These are phyloP conservation scores for Hyaloscypha variabilis DNA, from an alignment of 495 filamentous ascomycete genomes.

Conservation along the genomic window DNA sequence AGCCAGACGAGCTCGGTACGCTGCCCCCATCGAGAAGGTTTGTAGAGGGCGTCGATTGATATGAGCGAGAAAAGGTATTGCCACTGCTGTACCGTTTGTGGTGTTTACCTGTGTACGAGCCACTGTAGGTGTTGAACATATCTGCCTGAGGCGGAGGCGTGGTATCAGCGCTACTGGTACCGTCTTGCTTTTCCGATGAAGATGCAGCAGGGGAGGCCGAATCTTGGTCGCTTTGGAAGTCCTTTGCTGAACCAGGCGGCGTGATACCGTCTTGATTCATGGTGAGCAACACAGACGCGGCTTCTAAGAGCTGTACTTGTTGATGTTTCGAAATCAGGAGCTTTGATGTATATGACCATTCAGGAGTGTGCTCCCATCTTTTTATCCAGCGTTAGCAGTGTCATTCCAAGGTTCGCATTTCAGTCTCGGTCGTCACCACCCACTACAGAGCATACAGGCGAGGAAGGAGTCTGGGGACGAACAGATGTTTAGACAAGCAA, in stretches of 20 bases:
- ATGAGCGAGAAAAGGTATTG: slow-evolving; percentile 78
- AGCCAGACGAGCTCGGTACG: slow-evolving; percentile 46
- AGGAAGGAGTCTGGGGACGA: slow-evolving; percentile 68
- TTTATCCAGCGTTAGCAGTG: slow-evolving; percentile 43
- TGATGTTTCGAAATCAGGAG: slow-evolving; percentile 99
- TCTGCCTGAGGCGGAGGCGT: slow-evolving; percentile 68
- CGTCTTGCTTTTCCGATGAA: slow-evolving; percentile 74
- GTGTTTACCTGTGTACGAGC: slow-evolving; percentile 47
- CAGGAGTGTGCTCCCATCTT: slow-evolving; percentile 99
- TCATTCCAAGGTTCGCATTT: slow-evolving; percentile 16
- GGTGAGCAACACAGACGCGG: slow-evolving; percentile 87
- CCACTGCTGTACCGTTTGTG: slow-evolving; percentile 67
- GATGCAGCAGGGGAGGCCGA: slow-evolving; percentile 79
- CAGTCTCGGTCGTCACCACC: too few species aligned
- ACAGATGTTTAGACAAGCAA: slow-evolving; percentile 99
- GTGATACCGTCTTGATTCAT: slow-evolving; percentile 75
- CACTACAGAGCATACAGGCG: slow-evolving; percentile 1
- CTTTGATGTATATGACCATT: slow-evolving; percentile 97
- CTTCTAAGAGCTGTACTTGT: slow-evolving; percentile 96
- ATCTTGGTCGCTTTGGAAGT: slow-evolving; percentile 76
- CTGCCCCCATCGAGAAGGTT: slow-evolving; percentile 52
- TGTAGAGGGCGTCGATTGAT: slow-evolving; percentile 71
- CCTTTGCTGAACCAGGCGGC: slow-evolving; percentile 61
- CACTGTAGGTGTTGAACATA: slow-evolving; percentile 36
- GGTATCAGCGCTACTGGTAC: slow-evolving; percentile 67